phyloP scores from a whole-genome alignment of 495 filamentous ascomycete species.

The Talaromyces nanjingensis region DNA sequence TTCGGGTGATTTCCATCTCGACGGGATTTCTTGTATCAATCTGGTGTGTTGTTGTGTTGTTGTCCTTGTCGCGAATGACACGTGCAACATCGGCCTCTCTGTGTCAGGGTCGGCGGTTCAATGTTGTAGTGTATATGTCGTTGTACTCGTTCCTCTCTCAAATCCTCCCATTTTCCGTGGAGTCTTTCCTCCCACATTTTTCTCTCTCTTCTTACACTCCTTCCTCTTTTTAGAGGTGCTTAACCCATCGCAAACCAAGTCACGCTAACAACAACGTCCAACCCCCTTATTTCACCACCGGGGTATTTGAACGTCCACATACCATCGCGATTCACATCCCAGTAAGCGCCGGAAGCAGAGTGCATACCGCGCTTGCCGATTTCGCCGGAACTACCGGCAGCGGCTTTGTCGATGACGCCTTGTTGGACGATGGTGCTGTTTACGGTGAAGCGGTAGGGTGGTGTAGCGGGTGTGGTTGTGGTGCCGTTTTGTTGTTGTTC shows the following conservation, averaged over 20 bases:
- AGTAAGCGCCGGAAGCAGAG: constrained; percentile 87
- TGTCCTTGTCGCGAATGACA: neutral
- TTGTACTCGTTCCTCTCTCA: neutral
- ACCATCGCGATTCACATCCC: constrained; percentile 95
- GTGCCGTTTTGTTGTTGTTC: constrained; percentile 12
- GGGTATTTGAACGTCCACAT: constrained; percentile 98
- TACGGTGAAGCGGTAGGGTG: constrained; percentile 80
- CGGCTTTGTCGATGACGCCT: constrained; percentile 37
- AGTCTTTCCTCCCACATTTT: neutral
- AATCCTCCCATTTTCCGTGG: neutral
- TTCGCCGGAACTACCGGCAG: constrained; percentile 36
- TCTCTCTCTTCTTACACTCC: neutral
- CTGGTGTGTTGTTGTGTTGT: neutral
- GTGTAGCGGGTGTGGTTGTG: constrained; percentile 21
- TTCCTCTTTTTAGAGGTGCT: no score
- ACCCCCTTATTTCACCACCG: constrained; percentile 69
- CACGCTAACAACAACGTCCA: constrained; percentile 87
- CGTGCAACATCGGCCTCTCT: neutral
- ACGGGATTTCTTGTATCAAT: neutral
- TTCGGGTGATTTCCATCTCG: neutral
- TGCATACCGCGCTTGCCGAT: constrained; percentile 91
- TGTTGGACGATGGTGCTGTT: constrained; percentile 99
- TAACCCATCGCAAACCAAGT: constrained; percentile 68
- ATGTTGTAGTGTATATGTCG: neutral
- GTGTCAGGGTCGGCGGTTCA: neutral